Conservation (phyloP, 140 eudicot genomes). For the Bidens hawaiensis region DNA sequence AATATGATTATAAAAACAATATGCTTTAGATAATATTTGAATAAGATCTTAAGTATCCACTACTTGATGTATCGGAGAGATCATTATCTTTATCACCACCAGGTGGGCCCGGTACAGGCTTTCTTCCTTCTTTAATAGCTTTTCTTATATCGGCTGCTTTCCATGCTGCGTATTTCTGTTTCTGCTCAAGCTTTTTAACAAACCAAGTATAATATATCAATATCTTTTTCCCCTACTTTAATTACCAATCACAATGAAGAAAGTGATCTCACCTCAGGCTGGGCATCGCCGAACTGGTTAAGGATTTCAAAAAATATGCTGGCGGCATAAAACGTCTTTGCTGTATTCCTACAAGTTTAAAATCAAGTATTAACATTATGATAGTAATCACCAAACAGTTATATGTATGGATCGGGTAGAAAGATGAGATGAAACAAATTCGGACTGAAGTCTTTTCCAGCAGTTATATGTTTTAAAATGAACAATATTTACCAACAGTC, state of each 20-base stretch:
- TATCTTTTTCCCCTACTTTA: not conserved
- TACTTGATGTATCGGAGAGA: slow-evolving; percentile 35
- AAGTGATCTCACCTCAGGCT: slow-evolving; percentile 71
- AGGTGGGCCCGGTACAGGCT: slow-evolving; percentile 91
- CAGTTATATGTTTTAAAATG: too few species aligned
- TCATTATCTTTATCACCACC: slow-evolving; percentile 80
- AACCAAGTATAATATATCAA: not conserved
- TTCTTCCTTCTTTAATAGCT: slow-evolving; percentile 96
- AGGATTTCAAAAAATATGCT: slow-evolving; percentile 95
- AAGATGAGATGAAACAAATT: too few species aligned
- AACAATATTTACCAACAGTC: too few species aligned
- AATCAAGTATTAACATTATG: too few species aligned
- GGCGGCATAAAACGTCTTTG: slow-evolving; percentile 96
- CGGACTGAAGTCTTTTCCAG: too few species aligned
- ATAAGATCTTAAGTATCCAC: slow-evolving; percentile 45
- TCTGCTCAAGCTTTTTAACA: slow-evolving; percentile 71
- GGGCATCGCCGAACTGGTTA: slow-evolving; percentile 78
- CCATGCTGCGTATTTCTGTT: slow-evolving; percentile 95
- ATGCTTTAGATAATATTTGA: too few species aligned
- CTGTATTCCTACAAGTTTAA: slow-evolving; percentile 61
- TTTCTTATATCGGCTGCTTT: slow-evolving; percentile 96
- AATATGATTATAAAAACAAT: too few species aligned
- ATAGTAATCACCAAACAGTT: too few species aligned
- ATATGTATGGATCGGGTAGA: too few species aligned
- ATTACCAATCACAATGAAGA: not conserved